A percentile compares a stretch with the other conserved stretches of the same genome.
These are phyloP conservation scores for Nigrospora osmanthi DNA, from an alignment of 2,329 filamentous ascomycete genomes.

Conservation along the genomic window DNA sequence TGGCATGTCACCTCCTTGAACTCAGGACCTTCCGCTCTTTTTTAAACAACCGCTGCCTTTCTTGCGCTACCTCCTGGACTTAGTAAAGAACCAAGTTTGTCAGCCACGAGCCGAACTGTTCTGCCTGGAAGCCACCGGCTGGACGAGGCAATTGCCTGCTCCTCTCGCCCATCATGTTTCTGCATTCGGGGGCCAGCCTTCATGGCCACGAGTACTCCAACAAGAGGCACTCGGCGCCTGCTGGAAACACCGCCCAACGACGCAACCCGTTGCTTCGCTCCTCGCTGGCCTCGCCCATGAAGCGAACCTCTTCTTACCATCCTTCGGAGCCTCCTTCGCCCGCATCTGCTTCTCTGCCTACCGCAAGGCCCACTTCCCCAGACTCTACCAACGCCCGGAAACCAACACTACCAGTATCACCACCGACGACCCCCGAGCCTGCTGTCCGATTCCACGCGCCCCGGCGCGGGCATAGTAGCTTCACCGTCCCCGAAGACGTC, in stretches of 20 bases:
- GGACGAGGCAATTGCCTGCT: neutral
- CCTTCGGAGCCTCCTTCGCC: constrained; percentile 6
- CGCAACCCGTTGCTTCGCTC: constrained; percentile 20
- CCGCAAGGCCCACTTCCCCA: neutral
- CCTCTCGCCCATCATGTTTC: constrained; percentile 38
- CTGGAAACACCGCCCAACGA: constrained; percentile 17
- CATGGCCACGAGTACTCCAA: constrained; percentile 52
- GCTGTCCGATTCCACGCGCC: constrained; percentile 13
- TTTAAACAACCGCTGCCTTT: too few relatives aligned
- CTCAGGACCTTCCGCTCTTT: too few relatives aligned
- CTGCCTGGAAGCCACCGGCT: neutral
- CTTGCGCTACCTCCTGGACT: too few relatives aligned
- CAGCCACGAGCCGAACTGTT: neutral
- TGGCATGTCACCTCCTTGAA: too few relatives aligned
- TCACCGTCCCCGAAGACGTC: constrained; percentile 10
- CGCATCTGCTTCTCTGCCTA: neutral
- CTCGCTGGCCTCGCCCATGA: constrained; percentile 15
- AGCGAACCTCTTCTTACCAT: constrained; percentile 11
- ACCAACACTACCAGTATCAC: neutral
- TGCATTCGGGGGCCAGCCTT: constrained; percentile 50
- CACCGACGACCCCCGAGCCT: constrained; percentile 7
- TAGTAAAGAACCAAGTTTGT: too few relatives aligned
- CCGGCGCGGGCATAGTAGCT: constrained; percentile 14
- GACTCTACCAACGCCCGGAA: neutral
- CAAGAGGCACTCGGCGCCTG: constrained; percentile 22